Evolutionary conservation across 768 basidiomycete species (phyloP), one percentile per base, ranked within the genome.

Genomic region (Termitomyces sp.): DNA sequence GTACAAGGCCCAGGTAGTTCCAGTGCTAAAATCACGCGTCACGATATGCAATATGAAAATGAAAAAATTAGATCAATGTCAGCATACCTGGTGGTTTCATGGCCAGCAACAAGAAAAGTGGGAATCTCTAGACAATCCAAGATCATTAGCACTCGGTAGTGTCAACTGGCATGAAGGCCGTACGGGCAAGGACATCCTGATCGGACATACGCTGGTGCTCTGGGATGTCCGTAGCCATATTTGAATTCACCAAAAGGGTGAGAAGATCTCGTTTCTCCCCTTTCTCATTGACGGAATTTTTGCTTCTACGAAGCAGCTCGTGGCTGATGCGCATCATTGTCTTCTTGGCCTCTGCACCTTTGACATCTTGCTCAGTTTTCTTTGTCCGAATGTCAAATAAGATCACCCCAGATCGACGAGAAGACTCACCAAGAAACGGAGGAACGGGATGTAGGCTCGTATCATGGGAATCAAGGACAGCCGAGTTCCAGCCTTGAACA

Each of bases 1-100:
- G 58, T 74, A 85, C 0, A 89, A 66, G 3, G 81, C 77, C 86
- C 87, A 90, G 3, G 77, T 74, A 1, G 77, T 72, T 1, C 72
- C 77, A 2, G 77, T 74, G 54, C 77, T 77, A 40, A 21, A 35
- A 26, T 14, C 42, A 15, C 17, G 15, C 24, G 24, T 54, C 19
- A 54, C 26, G 21, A 19, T 2, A 37, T 14, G 15, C 26, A 21
- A 19, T 2, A 37, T 14, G 15, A 4, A 15, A 11, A 26, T 8
- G 4, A 28, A 8, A 35, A 28, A 14, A 22, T 26, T 24, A 19
- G 5, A 40, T 12, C 5, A 22, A 40, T n/a, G 35, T 12, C n/a
- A 21, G 22, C 22, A 35, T 57, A 73, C 76, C 74, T 74, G 1
- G 75, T 76, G 0, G 77, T 78, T 56, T 79, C 77, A 56, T 78